Base-by-base conservation (phyloP, 1,139 yeast species). In the Lodderomyces beijingensis region DNA sequence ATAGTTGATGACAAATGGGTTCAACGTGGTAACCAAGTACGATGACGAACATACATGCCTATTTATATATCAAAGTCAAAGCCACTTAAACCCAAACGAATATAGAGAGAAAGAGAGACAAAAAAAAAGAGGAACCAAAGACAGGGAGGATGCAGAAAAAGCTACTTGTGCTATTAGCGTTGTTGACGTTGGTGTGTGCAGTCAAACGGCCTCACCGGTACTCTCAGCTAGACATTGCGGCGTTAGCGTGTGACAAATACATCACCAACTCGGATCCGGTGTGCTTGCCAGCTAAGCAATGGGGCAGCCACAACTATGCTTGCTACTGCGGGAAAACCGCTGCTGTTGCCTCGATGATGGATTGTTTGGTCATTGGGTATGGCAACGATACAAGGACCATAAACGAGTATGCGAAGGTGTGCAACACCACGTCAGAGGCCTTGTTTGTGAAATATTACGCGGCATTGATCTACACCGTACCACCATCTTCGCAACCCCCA, bases 331-430 rank as follows among this genome's bases (percentile, higher is more conserved):
- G 32, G 12, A 34, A 30, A 12, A 41, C 38, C 9, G 31, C 43
- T 20, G 54, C 53, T 1, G 49, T 53, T 27, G 55, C 51, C 6
- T 43, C 50, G 13, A 20, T 51, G 11, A 29, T 50, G 7, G 47
- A 49, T 25, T 53, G 49, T 38, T 34, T 44, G 13, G 42, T 42
- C 12, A 26, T 31, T 25, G 47, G 56, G 6, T 50, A 43, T 29
- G 22, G 40, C 13, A 51, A 49, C 29, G 34, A 41, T 10, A 37
- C 47, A 10, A 23, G 31, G 3, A 25, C 36, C 4, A 41, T 50
- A 13, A 25, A 43, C 10, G 38, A 34, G 4, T 50, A 48, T 33
- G 28, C 42, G 10, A n/a, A 33, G 11, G n/a, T 12, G 3, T 51
- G 57, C 40, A 38, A 36, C 26, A n/a, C 31, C 15, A 38, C 41